These are phyloP conservation scores for Penicillium sclerotiorum DNA, from an alignment of 2,329 filamentous ascomycete genomes.

Conservation along the genomic window DNA sequence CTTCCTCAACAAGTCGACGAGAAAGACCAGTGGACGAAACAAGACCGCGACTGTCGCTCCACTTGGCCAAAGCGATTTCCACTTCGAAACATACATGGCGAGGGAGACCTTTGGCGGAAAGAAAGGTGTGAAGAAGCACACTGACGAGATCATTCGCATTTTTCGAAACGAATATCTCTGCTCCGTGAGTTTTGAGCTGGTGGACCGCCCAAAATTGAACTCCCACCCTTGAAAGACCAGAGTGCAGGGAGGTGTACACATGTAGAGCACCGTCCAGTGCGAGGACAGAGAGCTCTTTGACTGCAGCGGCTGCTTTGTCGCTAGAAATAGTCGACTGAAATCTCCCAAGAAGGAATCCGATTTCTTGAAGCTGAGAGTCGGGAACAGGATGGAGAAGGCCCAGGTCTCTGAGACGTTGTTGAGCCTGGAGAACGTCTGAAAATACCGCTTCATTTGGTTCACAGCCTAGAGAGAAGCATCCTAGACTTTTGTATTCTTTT, in stretches of 20 bases:
- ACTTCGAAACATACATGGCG: conserved; percentile 44
- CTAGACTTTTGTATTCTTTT: conserved; percentile 42
- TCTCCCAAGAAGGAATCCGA: conserved; percentile 34
- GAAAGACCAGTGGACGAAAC: conserved; percentile 35
- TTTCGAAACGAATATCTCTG: conserved; percentile 48
- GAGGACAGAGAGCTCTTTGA: conserved; percentile 36
- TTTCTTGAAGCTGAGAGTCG: conserved; percentile 35
- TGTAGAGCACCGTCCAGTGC: conserved; percentile 30
- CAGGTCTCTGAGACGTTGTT: conserved; percentile 46
- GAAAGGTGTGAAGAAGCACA: conserved; percentile 50
- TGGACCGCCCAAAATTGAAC: conserved; percentile 47
- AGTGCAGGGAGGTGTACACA: conserved; percentile 44
- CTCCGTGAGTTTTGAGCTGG: conserved; percentile 35
- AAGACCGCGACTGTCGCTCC: conserved; percentile 34
- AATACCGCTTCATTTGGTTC: conserved; percentile 46
- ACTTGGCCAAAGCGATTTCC: conserved; percentile 42
- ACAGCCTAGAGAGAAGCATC: conserved; percentile 53
- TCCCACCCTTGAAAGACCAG: conserved; percentile 41
- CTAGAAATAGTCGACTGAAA: conserved; percentile 34
- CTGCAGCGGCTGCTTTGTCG: conserved; percentile 25
- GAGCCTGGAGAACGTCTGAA: conserved; percentile 48
- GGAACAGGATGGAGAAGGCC: conserved; percentile 45
- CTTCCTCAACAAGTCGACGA: conserved; percentile 45
- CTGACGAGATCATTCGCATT: conserved; percentile 47
- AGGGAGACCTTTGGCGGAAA: conserved; percentile 45